Evolutionary conservation across 345 rosid genomes (phyloP).

Genomic region (Conringia planisiliqua): DNA sequence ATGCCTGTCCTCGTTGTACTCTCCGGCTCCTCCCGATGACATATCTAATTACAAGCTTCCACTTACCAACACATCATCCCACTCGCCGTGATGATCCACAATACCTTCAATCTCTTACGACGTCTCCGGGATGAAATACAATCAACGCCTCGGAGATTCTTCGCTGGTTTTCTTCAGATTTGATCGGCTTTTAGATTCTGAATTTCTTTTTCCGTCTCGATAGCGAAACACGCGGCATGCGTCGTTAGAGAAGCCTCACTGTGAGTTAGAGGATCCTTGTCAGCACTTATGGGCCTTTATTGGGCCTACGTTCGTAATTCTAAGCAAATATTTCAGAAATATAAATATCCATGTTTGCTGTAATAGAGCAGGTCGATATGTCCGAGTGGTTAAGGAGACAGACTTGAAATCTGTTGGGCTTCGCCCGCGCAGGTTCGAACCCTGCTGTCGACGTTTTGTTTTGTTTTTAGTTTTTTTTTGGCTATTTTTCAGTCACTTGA

Average conservation of each 20-base stretch:
- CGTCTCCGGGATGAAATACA: background rate
- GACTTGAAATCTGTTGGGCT: conserved; percentile 92
- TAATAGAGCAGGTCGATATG: conserved; percentile 50
- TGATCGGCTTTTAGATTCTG: conserved; percentile 32
- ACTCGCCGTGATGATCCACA: background rate
- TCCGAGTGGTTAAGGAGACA: conserved; percentile 99
- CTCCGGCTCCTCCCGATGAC: conserved; percentile 36
- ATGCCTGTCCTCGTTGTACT: conserved; percentile 40
- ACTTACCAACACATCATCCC: conserved; percentile 10
- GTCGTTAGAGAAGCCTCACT: conserved; percentile 1
- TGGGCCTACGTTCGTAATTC: background rate
- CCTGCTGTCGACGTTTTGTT: conserved; percentile 67
- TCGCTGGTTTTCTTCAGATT: conserved; percentile 31
- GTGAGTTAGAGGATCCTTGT: conserved; percentile 1
- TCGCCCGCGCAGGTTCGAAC: conserved; percentile 84
- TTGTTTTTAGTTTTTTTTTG: background rate
- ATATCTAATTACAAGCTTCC: conserved; percentile 9
- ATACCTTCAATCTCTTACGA: background rate
- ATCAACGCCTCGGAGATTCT: background rate
- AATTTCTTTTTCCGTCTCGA: conserved; percentile 17
- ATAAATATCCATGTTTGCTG: rapidly evolving
- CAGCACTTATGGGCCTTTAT: conserved; percentile 18
- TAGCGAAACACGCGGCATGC: conserved; percentile 23
- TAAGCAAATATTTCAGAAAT: rapidly evolving
- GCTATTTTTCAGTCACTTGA: background rate